Conservation (phyloP, 2,329 filamentous ascomycete genomes). For the Alternaria hordeiaustralica region DNA sequence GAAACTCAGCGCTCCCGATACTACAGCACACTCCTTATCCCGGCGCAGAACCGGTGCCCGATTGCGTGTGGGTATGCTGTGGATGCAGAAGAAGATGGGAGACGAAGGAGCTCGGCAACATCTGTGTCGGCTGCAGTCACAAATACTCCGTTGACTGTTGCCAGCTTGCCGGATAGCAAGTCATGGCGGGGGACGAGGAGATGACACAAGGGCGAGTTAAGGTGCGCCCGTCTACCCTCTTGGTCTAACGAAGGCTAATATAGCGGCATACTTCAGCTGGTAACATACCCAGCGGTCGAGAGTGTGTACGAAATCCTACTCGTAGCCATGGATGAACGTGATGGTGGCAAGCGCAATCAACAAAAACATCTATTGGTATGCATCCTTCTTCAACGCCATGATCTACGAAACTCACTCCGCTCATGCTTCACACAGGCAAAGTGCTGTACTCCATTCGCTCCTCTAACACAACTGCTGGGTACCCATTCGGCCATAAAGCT, state of each 20-base stretch:
- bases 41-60: conserved; percentile 15
- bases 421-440: background rate
- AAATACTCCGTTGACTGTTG: conserved; percentile 16
- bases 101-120: conserved; percentile 17
- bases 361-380: background rate
- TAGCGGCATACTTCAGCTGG: background rate
- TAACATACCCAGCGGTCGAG: background rate
- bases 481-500: background rate
- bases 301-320: background rate
- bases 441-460: background rate
- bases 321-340: background rate
- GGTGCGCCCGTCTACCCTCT: background rate
- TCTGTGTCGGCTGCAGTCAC: conserved; percentile 22
- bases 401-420: background rate
- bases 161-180: conserved; percentile 3
- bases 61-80: conserved; percentile 19
- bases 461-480: background rate
- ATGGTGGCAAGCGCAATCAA: background rate
- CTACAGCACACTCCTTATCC: conserved; percentile 11
- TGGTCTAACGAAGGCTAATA: background rate
- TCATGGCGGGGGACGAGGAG: background rate
- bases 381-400: background rate
- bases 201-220: background rate
- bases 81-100: conserved; percentile 20
- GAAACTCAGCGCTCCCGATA: background rate